Percentiles rank a stretch among this genome's conserved stretches.
phyloP scores from a whole-genome alignment of 768 basidiomycete genomes.

The Multifurca ochricompacta region DNA sequence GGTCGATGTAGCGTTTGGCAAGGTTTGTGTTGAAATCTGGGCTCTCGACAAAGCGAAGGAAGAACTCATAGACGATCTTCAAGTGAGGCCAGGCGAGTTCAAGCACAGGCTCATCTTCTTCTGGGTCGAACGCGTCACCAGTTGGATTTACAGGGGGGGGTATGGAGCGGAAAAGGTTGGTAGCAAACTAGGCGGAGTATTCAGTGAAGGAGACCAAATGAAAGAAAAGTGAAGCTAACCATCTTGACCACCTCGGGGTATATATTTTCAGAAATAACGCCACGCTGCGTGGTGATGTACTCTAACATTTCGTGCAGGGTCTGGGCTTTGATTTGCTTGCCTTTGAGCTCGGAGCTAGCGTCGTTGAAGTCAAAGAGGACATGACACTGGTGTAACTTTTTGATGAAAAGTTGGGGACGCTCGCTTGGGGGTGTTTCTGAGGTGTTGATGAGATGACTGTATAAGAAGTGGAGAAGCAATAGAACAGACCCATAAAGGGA shows the following conservation, averaged over 20 bases:
- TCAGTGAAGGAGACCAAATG: constrained; percentile 6
- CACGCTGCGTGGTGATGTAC: constrained; percentile 94
- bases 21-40: constrained; percentile 97
- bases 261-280: constrained; percentile 92
- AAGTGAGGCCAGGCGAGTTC: constrained; percentile 99
- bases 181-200: constrained; percentile 63
- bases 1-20: constrained; percentile 97
- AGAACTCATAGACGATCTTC: constrained; percentile 99
- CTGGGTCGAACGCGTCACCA: constrained; percentile 98
- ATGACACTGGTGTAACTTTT: constrained; percentile 92
- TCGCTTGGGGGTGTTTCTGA: constrained; percentile 85
- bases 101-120: constrained; percentile 98
- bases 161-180: constrained; percentile 98
- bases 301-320: constrained; percentile 98
- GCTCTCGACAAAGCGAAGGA: constrained; percentile 96
- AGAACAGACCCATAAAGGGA: constrained; percentile 69
- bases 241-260: constrained; percentile 99
- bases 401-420: constrained; percentile 85
- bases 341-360: constrained; percentile 88
- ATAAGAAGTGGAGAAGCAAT: constrained; percentile 2
- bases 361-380: constrained; percentile 99
- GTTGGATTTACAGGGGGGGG: constrained; percentile 98
- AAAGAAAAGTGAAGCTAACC: constrained; percentile 44
- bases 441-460: constrained; percentile 15
- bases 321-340: constrained; percentile 98